These are phyloP conservation scores for Crataegus laevigata DNA, from an alignment of 306 rosid species.

Conservation along the genomic window DNA sequence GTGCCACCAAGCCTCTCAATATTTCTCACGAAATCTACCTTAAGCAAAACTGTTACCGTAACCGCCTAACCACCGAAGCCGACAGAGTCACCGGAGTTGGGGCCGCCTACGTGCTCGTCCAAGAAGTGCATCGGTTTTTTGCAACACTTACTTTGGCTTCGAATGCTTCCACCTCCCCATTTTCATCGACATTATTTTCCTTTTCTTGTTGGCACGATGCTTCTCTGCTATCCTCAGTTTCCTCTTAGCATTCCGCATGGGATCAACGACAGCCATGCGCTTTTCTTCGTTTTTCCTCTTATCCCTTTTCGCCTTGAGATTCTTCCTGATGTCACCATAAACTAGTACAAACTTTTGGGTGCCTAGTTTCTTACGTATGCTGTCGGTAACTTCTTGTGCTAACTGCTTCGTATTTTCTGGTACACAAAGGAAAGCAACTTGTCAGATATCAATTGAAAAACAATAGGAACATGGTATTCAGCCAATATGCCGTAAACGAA, in stretches of 20 bases:
- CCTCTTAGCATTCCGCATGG: conserved; percentile 70
- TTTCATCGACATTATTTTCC: conserved; percentile 54
- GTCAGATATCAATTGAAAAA: neutral
- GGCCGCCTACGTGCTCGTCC: neutral
- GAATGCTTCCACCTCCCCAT: conserved; percentile 49
- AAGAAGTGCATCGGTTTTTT: neutral
- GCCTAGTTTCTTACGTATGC: conserved; percentile 47
- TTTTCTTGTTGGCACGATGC: conserved; percentile 70
- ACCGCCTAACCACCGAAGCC: neutral
- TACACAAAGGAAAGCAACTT: neutral
- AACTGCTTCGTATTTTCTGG: conserved; percentile 56
- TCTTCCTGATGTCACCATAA: conserved; percentile 55
- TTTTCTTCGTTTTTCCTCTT: conserved; percentile 77
- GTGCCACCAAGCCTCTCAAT: neutral
- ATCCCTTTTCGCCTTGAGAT: conserved; percentile 54
- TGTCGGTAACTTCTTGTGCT: conserved; percentile 46
- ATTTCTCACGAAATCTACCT: neutral
- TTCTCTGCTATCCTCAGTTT: conserved; percentile 62
- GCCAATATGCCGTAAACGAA: neutral
- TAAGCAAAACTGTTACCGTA: neutral
- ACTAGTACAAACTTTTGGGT: conserved; percentile 41
- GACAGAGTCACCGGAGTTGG: neutral
- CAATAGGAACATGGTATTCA: neutral
- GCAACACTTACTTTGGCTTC: neutral
- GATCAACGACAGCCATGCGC: conserved; percentile 76